A percentile compares a stretch with the other conserved stretches of the same genome.
Evolutionary conservation across 1,139 yeast species (phyloP).

Genomic region (Candida sp.): DNA sequence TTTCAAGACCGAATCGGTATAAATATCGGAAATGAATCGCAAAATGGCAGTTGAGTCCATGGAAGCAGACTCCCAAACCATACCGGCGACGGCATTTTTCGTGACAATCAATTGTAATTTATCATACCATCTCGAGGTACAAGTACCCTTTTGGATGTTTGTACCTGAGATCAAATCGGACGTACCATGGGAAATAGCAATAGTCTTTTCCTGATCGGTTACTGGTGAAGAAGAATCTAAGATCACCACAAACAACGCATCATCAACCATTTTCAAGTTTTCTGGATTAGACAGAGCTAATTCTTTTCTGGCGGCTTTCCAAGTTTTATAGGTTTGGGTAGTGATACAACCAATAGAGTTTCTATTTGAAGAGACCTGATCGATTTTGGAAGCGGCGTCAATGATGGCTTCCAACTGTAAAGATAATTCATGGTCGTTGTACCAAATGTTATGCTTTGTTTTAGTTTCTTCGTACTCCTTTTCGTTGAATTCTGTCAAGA

Average conservation of each 20-base stretch:
- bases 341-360: constrained; percentile 69
- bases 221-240: constrained; percentile 54
- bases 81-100: constrained; percentile 68
- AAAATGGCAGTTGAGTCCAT: constrained; percentile 77
- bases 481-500: constrained; percentile 38
- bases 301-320: constrained; percentile 59
- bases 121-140: constrained; percentile 79
- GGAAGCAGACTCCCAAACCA: constrained; percentile 72
- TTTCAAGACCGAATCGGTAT: constrained; percentile 70
- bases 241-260: constrained; percentile 65
- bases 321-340: constrained; percentile 59
- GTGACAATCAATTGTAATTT: constrained; percentile 70
- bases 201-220: constrained; percentile 46
- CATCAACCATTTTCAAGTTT: constrained; percentile 49
- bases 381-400: constrained; percentile 37
- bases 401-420: constrained; percentile 48
- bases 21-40: constrained; percentile 70
- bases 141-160: constrained; percentile 69
- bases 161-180: constrained; percentile 47
- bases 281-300: constrained; percentile 43
- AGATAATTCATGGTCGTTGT: constrained; percentile 55
- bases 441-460: constrained; percentile 32
- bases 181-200: constrained; percentile 61
- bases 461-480: constrained; percentile 23
- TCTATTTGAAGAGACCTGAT: constrained; percentile 39